Evolutionary conservation across 1,284 basidiomycete species (phyloP), one percentile per base, ranked within the genome.

Genomic region (Ceratobasidium sp.): DNA sequence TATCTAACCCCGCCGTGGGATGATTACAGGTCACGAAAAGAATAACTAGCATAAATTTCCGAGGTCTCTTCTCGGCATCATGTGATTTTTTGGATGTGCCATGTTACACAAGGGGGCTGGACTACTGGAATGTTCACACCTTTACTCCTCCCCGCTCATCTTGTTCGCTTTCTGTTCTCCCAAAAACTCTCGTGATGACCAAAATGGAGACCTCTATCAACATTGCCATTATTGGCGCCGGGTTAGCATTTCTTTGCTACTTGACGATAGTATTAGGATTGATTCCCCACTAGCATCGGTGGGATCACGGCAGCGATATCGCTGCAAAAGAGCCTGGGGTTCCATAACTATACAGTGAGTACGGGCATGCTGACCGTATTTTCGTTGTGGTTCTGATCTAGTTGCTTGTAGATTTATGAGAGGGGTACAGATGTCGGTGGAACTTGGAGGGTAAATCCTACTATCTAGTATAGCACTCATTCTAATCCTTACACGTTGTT

Each of bases 391-490:
- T 5, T 11, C 5, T 45, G 39, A 45, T 45, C 20, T 11, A 17
- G 42, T 15, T 11, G 20, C 42, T 17, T 33, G 58, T 79, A 89
- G 88, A 89, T 89, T 51, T 88, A 86, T 77, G 88, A 89, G 78
- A 86, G 83, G 77, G 85, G 84, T 31, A 80, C 82, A 33, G 80
- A 82, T 45, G 82, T 88, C 45, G 88, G 88, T 51, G 88, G 88
- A 64, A 88, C 88, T 63, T 89, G 88, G 88, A 85, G 86, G 80
- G 88, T 89, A 78, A 69, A 84, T 82, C 33, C 17, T 26, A 37
- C 37, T 60, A 3, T 8, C 2, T 28, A 35, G 39, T 53, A 77
- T 17, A 13, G 58, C 39, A 39, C 56, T 56, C 58, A 33, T 35
- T 15, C 37, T 31, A 26, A 15, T 26, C 31, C 37, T 39, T 26